Percentiles rank a stretch among this genome's conserved stretches.
These are phyloP conservation scores for Lentinula sp. DNA, from an alignment of 768 basidiomycete genomes.

Conservation along the genomic window DNA sequence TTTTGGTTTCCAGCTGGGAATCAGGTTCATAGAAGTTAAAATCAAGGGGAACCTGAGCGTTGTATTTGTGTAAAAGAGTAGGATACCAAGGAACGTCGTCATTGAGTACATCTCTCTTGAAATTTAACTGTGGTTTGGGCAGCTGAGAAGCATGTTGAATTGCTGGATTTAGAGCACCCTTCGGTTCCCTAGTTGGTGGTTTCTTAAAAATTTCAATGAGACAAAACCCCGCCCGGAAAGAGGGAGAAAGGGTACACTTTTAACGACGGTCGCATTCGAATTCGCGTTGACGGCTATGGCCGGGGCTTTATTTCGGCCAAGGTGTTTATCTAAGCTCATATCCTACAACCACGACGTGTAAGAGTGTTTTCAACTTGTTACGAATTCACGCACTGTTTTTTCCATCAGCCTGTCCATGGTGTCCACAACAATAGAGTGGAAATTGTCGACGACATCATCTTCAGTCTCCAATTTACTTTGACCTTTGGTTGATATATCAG, in stretches of 20 bases:
- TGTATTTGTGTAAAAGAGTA: constrained; percentile 67
- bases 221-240: not conserved
- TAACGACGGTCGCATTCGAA: constrained; percentile 13
- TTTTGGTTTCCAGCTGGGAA: constrained; percentile 15
- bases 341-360: constrained; percentile 42
- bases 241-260: constrained; percentile 23
- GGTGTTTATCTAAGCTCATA: constrained; percentile 71
- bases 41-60: constrained; percentile 80
- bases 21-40: constrained; percentile 39
- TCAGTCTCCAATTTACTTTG: constrained; percentile 53
- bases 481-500: constrained; percentile 40
- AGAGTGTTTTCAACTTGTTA: not conserved
- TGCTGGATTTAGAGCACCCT: constrained; percentile 48
- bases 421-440: constrained; percentile 74
- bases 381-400: constrained; percentile 46
- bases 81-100: constrained; percentile 62
- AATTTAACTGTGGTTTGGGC: constrained; percentile 76
- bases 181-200: constrained; percentile 15
- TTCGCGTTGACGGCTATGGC: constrained; percentile 50
- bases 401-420: constrained; percentile 83
- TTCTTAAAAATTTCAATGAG: constrained; percentile 22
- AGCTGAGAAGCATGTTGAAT: constrained; percentile 73
- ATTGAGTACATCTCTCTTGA: constrained; percentile 58
- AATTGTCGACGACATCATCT: constrained; percentile 83
- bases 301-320: constrained; percentile 64